phyloP scores from a whole-genome alignment of 2,329 filamentous ascomycete genomes.

The Biscogniauxia sp. region DNA sequence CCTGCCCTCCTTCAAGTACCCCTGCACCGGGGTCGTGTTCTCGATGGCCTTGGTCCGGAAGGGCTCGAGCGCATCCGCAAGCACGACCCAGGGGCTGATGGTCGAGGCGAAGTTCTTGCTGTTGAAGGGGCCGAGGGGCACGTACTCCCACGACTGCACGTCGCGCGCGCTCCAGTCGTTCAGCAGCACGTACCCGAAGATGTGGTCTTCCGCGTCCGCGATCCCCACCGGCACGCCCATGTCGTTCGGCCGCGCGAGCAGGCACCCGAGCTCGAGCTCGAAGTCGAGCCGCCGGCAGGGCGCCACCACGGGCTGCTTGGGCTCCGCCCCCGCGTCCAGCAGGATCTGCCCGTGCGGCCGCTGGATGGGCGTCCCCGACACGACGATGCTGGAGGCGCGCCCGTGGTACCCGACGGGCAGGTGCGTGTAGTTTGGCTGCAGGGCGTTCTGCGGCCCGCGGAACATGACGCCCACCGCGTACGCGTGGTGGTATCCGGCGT shows the following conservation, averaged over 20 bases:
- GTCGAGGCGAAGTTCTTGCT: slow-evolving; percentile 80
- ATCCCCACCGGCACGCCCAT: slow-evolving; percentile 65
- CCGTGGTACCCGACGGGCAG: slow-evolving; percentile 82
- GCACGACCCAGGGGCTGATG: slow-evolving; percentile 76
- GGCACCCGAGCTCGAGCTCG: slow-evolving; percentile 77
- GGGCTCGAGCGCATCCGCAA: slow-evolving; percentile 70
- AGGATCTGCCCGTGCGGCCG: slow-evolving; percentile 75
- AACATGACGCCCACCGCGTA: slow-evolving; percentile 67
- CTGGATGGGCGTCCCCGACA: slow-evolving; percentile 70
- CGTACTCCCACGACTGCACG: slow-evolving; percentile 81
- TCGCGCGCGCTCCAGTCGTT: slow-evolving; percentile 88
- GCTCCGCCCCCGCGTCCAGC: slow-evolving; percentile 57
- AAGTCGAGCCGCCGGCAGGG: slow-evolving; percentile 70
- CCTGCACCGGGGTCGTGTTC: slow-evolving; percentile 35
- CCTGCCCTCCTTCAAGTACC: slow-evolving; percentile 57
- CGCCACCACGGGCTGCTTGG: slow-evolving; percentile 61
- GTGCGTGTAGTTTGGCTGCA: slow-evolving; percentile 80
- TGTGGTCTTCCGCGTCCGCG: slow-evolving; percentile 62
- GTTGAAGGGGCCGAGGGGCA: slow-evolving; percentile 79
- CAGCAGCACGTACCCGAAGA: slow-evolving; percentile 79
- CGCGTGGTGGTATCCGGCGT: slow-evolving; percentile 76
- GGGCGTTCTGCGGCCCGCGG: slow-evolving; percentile 67
- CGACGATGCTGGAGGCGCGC: slow-evolving; percentile 70
- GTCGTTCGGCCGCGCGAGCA: slow-evolving; percentile 63
- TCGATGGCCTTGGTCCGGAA: slow-evolving; percentile 35